phyloP scores from a whole-genome alignment of 768 basidiomycete species.

The Tricholoma saponaceum region DNA sequence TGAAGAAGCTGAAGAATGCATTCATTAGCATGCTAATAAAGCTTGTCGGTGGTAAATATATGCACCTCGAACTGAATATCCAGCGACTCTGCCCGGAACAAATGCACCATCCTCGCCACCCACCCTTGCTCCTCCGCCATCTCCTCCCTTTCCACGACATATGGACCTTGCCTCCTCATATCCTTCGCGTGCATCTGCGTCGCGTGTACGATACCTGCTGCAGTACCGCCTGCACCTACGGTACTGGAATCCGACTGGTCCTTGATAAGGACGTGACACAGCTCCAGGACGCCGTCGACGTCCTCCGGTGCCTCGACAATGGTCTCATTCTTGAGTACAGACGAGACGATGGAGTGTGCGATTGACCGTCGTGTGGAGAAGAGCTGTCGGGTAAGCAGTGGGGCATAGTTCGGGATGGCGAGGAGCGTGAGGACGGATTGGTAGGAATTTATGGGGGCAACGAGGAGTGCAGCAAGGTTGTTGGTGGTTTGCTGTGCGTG shows the following conservation, averaged over 20 bases:
- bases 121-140: constrained; percentile 98
- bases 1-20: constrained; percentile 65
- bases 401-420: constrained; percentile 86
- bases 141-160: constrained; percentile 76
- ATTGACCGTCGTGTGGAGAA: constrained; percentile 90
- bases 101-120: constrained; percentile 96
- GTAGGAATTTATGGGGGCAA: constrained; percentile 95
- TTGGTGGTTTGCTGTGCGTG: constrained; percentile 82
- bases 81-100: constrained; percentile 86
- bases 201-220: constrained; percentile 20
- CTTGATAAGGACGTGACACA: constrained; percentile 89
- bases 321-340: constrained; percentile 95
- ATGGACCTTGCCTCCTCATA: constrained; percentile 52
- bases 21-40: neutral
- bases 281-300: constrained; percentile 87
- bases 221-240: constrained; percentile 12
- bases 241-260: constrained; percentile 64
- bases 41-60: constrained; percentile 28
- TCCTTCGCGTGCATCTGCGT: constrained; percentile 37
- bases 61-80: constrained; percentile 81
- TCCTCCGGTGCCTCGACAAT: constrained; percentile 92
- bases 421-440: constrained; percentile 96
- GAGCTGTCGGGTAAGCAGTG: constrained; percentile 80
- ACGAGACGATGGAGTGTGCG: constrained; percentile 91
- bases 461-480: constrained; percentile 87